These are phyloP conservation scores for Symbiodinium pilosum DNA, from an alignment of 73 alveolate genomes.

Conservation along the genomic window DNA sequence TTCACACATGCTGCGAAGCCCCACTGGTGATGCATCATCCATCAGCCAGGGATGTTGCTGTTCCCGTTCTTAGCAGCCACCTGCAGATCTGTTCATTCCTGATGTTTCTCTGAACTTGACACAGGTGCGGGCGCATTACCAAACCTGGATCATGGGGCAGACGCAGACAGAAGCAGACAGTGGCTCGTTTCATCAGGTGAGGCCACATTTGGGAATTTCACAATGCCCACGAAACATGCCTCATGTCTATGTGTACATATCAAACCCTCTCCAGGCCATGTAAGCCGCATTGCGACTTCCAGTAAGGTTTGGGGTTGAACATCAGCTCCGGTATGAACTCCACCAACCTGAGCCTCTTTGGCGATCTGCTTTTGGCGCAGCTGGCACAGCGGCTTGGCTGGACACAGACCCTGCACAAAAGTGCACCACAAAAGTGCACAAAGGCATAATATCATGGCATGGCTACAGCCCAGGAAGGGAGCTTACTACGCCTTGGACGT, in stretches of 20 bases:
- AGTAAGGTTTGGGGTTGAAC: background rate
- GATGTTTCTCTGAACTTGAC: no score
- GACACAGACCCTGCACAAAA: background rate
- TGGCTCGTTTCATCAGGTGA: background rate
- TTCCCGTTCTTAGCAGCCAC: no score
- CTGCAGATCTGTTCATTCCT: no score
- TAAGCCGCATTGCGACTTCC: background rate
- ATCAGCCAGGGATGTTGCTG: no score
- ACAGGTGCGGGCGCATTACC: background rate
- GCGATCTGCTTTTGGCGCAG: background rate
- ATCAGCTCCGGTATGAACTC: background rate
- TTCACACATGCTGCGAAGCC: no score
- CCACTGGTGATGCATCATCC: no score
- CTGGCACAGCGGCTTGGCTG: background rate
- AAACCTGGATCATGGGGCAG: background rate
- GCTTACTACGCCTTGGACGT: background rate
- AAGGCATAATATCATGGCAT: background rate
- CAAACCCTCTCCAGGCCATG: background rate
- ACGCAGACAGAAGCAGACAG: background rate
- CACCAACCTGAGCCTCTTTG: background rate
- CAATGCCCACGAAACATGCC: background rate
- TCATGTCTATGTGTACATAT: background rate
- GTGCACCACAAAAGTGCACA: background rate
- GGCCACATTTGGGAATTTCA: background rate
- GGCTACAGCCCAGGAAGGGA: background rate